Evolutionary conservation across 306 rosid species (phyloP), one percentile per base, ranked within the genome.

Genomic region (Gynostemma pentaphyllum): DNA sequence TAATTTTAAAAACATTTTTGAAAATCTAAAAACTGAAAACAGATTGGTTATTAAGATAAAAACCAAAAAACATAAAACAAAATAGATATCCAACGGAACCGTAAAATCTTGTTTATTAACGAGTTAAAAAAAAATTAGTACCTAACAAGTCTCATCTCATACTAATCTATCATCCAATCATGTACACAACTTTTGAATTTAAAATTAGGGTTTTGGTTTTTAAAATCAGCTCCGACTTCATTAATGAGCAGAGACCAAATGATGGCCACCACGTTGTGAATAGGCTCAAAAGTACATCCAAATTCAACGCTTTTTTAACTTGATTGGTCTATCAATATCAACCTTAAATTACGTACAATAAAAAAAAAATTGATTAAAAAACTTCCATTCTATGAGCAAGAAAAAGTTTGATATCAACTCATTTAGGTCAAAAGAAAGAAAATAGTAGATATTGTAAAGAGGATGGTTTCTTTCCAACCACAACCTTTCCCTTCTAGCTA

Each of bases 231-330:
- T 34, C 39, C 9, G 44, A 11, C 12, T 14, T 39, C 8, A 6
- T 39, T 39, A 11, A 39, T 4, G 39, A 34, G 39, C 39, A 34
- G 2, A 18, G 8, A 46, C 51, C 51, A 46, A 46, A 46, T 47
- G 52, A 19, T 47, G 52, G 52, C 5, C 52, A 19, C 21, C 52
- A 47, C 14, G 52, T 9, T 47, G 14, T 19, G 26, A 18, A 16
- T 46, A 46, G 16, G 51, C 22, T 53, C 9, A 0, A 2, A 53
- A 53, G 61, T 53, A 28, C 61, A 53, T n/a, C 41, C 61, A 27
- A 52, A 52, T 52, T 27, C 59, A 52, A 52, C 59, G 12, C 30
- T 27, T 52, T n/a, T n/a, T 27, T 53, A 53, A 53, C 23, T n/a
- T 29, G 41, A 14, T 24, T 15, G 62, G 2, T n/a, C 30, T 15